Evolutionary conservation across 2,329 filamentous ascomycete genomes (phyloP), one percentile per base, ranked within the genome.

Genomic region (Leptosphaerulina australis): DNA sequence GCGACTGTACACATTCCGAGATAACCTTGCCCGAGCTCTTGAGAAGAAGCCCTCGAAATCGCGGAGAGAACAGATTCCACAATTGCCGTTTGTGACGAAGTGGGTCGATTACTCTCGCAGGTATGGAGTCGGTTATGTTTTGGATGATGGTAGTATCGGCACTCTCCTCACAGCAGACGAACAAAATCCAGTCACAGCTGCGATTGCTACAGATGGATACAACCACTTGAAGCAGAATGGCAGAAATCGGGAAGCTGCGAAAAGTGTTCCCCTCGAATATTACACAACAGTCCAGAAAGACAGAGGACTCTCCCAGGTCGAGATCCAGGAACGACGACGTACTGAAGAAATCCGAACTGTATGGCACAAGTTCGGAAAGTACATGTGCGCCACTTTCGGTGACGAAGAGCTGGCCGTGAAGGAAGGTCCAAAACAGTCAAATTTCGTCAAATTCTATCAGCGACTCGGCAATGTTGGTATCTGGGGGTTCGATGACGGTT

Each of bases 71-170:
- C 83, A 72, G 76, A 80, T 50, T 73, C 79, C 55, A 70, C 80
- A 46, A 76, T 81, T 67, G 66, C 85, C 54, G 71, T 87, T 67
- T 81, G 87, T 66, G 74, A 85, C 66, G 9, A 91, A 92, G 67
- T 94, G 90, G 90, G 90, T 94, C 5, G 90, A 94, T 69, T 94
- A 94, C 71, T 91, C 88, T 51, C 90, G 91, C 72, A 91, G 91
- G 69, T 91, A 91, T 69, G 90, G 90, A 10, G 80, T 94, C 12
- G 90, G 90, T 26, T 94, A 93, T 65, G 90, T 93, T 50, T 77
- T 94, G 44, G 90, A 90, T 55, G 88, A 93, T 58, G 89, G 90
- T 22, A 91, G 86, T 55, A 86, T 92, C 15, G 90, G 89, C 12
- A 91, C 88, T 31, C 73, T 82, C 44, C 73, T 78, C 54, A 79